Evolutionary conservation across 2,329 filamentous ascomycete species (phyloP).

Genomic region (Venturia pyrina): DNA sequence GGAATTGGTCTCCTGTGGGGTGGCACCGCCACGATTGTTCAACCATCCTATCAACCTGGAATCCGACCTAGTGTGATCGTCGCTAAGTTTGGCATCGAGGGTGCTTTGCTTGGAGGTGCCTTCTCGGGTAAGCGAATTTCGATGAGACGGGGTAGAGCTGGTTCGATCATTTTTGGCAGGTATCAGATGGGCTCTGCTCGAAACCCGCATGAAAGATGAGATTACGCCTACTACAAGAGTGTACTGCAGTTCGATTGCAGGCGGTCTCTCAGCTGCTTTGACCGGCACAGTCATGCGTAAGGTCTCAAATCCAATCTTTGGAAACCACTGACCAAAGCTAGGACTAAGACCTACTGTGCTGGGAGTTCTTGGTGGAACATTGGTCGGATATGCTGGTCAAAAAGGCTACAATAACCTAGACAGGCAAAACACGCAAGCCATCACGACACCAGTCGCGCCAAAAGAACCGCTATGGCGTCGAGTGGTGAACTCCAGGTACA

Average conservation of each 20-base stretch:
- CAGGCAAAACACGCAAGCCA: constrained; percentile 29
- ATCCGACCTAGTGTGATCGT: constrained; percentile 54
- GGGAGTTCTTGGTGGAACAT: constrained; percentile 47
- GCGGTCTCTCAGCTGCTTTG: constrained; percentile 7
- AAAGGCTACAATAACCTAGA: constrained; percentile 43
- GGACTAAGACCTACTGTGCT: constrained; percentile 46
- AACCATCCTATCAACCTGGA: constrained; percentile 50
- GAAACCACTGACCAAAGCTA: constrained; percentile 20
- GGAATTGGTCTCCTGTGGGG: constrained; percentile 54
- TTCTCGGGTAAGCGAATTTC: constrained; percentile 53
- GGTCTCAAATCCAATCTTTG: not conserved
- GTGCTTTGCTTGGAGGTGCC: constrained; percentile 65
- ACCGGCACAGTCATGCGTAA: constrained; percentile 9
- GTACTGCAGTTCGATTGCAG: constrained; percentile 7
- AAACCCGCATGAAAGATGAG: constrained; percentile 19
- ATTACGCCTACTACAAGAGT: not conserved
- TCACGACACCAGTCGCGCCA: not conserved
- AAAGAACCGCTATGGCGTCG: constrained; percentile 36
- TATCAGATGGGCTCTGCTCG: constrained; percentile 29
- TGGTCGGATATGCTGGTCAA: constrained; percentile 50
- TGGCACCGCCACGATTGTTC: constrained; percentile 40
- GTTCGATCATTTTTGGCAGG: constrained; percentile 13
- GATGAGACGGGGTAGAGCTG: not conserved
- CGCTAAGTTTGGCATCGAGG: constrained; percentile 57
- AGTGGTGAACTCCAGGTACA: constrained; percentile 55